Conservation (phyloP, 75 land plant genomes). For the Picea sitchensis region DNA sequence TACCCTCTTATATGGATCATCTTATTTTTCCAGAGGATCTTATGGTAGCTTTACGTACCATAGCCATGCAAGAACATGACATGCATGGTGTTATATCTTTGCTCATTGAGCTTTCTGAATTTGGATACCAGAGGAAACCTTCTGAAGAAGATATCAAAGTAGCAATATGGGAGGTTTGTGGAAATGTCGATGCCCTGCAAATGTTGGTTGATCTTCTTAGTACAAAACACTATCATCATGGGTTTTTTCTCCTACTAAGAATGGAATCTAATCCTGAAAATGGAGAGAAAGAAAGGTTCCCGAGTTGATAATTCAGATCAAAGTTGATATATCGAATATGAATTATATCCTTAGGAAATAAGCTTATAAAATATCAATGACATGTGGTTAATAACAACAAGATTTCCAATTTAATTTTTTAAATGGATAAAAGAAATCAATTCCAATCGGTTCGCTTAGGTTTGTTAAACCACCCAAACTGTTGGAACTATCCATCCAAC, state of each 20-base stretch:
- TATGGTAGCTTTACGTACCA: conserved; percentile 66
- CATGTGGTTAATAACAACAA: no score
- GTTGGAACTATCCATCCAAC: no score
- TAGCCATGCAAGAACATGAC: conserved; percentile 72
- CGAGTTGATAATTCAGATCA: no score
- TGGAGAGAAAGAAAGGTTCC: not conserved
- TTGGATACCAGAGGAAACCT: conserved; percentile 49
- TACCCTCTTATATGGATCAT: conserved; percentile 56
- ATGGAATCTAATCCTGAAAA: not conserved
- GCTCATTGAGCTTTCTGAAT: conserved; percentile 64
- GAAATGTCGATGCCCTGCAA: conserved; percentile 80
- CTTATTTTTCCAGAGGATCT: conserved; percentile 81
- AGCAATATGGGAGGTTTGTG: conserved; percentile 95
- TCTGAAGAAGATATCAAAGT: conserved; percentile 65
- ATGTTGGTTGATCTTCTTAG: conserved; percentile 80
- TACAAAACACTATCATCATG: conserved; percentile 41
- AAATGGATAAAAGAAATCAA: no score
- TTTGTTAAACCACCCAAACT: no score
- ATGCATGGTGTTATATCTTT: conserved; percentile 46
- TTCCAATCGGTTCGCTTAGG: no score
- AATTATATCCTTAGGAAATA: no score
- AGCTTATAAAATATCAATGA: no score
- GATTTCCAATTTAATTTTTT: no score
- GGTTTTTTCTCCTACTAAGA: not conserved
- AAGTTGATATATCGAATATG: no score